Percentiles rank a stretch among this genome's conserved stretches.
These are phyloP conservation scores for Coniochaeta hoffmannii DNA, from an alignment of 2,329 filamentous ascomycete species.

Conservation along the genomic window DNA sequence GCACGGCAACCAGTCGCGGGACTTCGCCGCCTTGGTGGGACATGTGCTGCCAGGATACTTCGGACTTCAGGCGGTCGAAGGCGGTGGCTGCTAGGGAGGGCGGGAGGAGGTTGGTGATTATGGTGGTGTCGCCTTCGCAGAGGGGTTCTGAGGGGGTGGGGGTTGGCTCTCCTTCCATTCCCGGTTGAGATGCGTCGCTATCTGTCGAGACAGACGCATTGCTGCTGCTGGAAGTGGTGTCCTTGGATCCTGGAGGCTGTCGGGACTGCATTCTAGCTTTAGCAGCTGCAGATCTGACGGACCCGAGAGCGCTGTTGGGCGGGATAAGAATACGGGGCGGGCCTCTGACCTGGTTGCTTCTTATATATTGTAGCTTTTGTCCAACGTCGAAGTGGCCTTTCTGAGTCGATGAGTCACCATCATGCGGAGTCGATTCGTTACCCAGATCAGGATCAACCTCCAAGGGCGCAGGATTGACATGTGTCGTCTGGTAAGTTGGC, in stretches of 20 bases:
- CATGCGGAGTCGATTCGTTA: constrained; percentile 2
- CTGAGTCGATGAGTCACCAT: constrained; percentile 5
- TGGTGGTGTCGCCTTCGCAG: constrained; percentile 73
- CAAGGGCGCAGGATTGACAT: constrained; percentile 6
- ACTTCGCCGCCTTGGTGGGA: constrained; percentile 86
- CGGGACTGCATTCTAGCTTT: not conserved
- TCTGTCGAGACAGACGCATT: not conserved
- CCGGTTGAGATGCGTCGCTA: constrained; percentile 1
- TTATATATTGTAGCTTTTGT: not conserved
- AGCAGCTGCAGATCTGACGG: not conserved
- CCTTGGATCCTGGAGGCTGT: not conserved
- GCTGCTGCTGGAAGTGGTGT: not conserved
- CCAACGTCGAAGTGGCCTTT: constrained; percentile 2
- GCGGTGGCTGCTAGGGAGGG: constrained; percentile 44
- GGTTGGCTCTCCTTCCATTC: constrained; percentile 9
- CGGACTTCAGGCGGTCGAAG: constrained; percentile 63
- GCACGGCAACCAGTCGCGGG: constrained; percentile 82
- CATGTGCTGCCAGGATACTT: constrained; percentile 89
- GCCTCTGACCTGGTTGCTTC: not conserved
- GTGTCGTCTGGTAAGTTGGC: not conserved
- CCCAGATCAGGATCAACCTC: constrained; percentile 9
- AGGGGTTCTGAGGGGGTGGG: constrained; percentile 40
- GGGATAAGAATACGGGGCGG: not conserved
- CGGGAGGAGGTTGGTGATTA: constrained; percentile 65
- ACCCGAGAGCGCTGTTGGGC: not conserved